phyloP scores from a whole-genome alignment of 495 filamentous ascomycete genomes.

The Penicillium ucsense region DNA sequence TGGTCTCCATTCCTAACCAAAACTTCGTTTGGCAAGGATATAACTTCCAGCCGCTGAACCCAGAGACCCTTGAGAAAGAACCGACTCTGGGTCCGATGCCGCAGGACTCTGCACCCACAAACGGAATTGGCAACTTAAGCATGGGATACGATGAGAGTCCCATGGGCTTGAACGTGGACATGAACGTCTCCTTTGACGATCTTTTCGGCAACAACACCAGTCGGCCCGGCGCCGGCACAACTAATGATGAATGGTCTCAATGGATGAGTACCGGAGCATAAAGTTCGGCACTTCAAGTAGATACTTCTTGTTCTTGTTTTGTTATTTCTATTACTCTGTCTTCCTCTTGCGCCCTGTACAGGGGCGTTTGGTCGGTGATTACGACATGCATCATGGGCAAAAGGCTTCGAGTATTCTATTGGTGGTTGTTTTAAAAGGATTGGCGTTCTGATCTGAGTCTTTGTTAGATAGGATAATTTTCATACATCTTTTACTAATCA shows the following conservation, averaged over 20 bases:
- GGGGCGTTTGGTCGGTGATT: too few species aligned
- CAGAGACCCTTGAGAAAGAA: slow-evolving; percentile 7
- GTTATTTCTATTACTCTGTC: background rate
- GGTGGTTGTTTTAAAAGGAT: too few species aligned
- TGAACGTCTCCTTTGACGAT: slow-evolving; percentile 34
- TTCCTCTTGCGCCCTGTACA: too few species aligned
- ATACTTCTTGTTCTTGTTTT: background rate
- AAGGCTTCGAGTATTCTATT: too few species aligned
- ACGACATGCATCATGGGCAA: too few species aligned
- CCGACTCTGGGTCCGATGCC: slow-evolving; percentile 5
- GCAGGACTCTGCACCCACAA: slow-evolving; percentile 9
- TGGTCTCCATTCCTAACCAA: slow-evolving; percentile 38
- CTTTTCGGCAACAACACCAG: slow-evolving; percentile 29
- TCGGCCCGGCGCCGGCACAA: slow-evolving; percentile 9
- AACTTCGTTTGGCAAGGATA: slow-evolving; percentile 39
- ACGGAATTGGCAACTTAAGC: slow-evolving; percentile 16
- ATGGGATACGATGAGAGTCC: slow-evolving; percentile 24
- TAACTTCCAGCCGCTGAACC: slow-evolving; percentile 24
- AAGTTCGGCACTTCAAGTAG: background rate
- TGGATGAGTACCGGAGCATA: slow-evolving; percentile 29
- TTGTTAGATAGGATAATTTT: too few species aligned
- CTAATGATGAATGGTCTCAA: slow-evolving; percentile 34
- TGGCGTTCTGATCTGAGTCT: too few species aligned
- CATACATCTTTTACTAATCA: too few species aligned
- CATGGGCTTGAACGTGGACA: slow-evolving; percentile 25